Evolutionary conservation across 2,329 filamentous ascomycete species (phyloP), one percentile per base, ranked within the genome.

Genomic region (Cryoendolithus antarcticus): DNA sequence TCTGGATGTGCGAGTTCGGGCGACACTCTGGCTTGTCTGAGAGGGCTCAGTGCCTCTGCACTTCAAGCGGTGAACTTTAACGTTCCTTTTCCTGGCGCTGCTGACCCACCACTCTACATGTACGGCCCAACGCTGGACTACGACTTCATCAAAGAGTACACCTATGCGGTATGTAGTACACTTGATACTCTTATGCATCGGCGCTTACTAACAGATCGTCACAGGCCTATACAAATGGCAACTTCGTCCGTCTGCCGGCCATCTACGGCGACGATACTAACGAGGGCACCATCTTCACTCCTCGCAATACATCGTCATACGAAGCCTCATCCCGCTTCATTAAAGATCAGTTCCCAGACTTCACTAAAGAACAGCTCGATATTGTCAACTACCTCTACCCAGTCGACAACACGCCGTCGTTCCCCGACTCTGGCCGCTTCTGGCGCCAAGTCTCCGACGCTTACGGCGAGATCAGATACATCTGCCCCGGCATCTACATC

Each of bases 381-480:
- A 56, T 55, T 9, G 69, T 81, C 45, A 70, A 75, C 51, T 34
- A 50, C 1, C 59, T 75, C 12, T 83, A 80, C 51, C 72, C 77
- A 9, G 67, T 69, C 27, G 49, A 62, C 27, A 52, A 62, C 30
- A 61, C 55, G 4, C 51, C 59, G 0, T 57, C 55, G 2, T 78
- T 74, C 48, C 65, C 69, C 0, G 55, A 57, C 35, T 51, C 60
- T 1, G 72, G 73, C 2, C 58, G 62, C 28, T 79, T 70, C 57
- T 82, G 75, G 73, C 67, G 69, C 1, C 71, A 76, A 38, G 63
- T 68, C 1, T 64, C 67, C 42, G 67, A 72, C 33, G 74, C 68
- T 3, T 80, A 80, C 47, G 77, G 77, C 10, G 76, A 82, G 46
- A 65, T 80, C 48, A 66, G 76, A 4, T 81, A 81, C 56, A 76